Conservation (phyloP, 2,329 filamentous ascomycete species). For the Teratosphaeria zuluensis region DNA sequence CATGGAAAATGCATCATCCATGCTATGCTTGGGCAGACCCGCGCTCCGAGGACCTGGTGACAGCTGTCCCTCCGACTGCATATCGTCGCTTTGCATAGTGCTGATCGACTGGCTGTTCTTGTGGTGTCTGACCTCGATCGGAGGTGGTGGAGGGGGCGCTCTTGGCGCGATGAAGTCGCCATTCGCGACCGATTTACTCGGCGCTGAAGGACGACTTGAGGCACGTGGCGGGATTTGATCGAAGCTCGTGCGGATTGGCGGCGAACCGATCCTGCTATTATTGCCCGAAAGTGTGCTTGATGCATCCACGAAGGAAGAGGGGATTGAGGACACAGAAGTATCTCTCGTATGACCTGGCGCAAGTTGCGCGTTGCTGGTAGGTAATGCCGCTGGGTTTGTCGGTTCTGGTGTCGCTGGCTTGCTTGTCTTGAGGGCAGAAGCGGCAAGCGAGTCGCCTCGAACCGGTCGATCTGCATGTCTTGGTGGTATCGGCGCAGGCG, state of each 20-base stretch:
- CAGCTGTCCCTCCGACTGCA: slow-evolving; percentile 18
- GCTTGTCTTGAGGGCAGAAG: slow-evolving; percentile 16
- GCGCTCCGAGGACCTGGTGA: slow-evolving; percentile 22
- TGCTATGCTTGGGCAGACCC: slow-evolving; percentile 47
- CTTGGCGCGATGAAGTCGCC: slow-evolving; percentile 39
- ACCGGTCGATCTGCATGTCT: slow-evolving; percentile 39
- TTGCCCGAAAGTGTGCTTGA: slow-evolving; percentile 20
- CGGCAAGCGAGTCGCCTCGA: slow-evolving; percentile 51
- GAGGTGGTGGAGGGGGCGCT: slow-evolving; percentile 33
- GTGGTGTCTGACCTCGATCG: slow-evolving; percentile 23
- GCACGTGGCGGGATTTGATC: slow-evolving; percentile 39
- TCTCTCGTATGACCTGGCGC: slow-evolving; percentile 28
- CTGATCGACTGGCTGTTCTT: slow-evolving; percentile 36
- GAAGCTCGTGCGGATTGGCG: slow-evolving; percentile 24
- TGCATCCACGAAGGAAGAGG: slow-evolving; percentile 27
- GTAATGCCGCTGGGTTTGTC: slow-evolving; percentile 32
- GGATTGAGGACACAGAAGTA: slow-evolving; percentile 27
- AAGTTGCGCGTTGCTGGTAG: slow-evolving; percentile 7
- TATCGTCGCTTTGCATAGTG: slow-evolving; percentile 32
- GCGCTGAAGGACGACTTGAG: slow-evolving; percentile 35
- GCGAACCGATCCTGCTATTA: slow-evolving; percentile 13
- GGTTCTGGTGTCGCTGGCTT: slow-evolving; percentile 22
- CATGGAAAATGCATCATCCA: slow-evolving; percentile 80
- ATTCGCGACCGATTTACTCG: slow-evolving; percentile 30
- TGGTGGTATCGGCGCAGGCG: slow-evolving; percentile 18